Conservation (phyloP, 73 alveolate species). For the Paramecium caudatum region DNA sequence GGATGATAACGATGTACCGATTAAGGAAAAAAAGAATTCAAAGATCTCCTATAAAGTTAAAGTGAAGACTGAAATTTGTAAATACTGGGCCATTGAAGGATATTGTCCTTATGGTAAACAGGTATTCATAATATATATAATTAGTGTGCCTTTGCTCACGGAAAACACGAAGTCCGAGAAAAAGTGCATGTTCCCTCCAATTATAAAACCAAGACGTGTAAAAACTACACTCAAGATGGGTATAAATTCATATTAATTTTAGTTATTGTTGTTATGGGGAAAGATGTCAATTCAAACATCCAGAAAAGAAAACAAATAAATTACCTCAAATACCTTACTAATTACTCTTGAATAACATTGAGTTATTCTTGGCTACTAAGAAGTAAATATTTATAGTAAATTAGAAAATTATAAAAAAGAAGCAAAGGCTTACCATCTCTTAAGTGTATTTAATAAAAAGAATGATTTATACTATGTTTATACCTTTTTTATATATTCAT, state of each 20-base stretch:
- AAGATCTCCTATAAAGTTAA: slow-evolving; percentile 30
- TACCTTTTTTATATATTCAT: background rate
- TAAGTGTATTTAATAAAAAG: background rate
- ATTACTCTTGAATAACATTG: background rate
- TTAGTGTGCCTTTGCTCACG: slow-evolving; percentile 78
- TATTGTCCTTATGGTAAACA: slow-evolving; percentile 64
- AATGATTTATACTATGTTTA: background rate
- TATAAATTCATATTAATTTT: background rate
- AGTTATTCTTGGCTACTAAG: slow-evolving; percentile 21
- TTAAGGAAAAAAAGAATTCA: background rate
- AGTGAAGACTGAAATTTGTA: slow-evolving; percentile 62
- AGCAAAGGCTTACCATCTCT: slow-evolving; percentile 40
- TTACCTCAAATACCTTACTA: slow-evolving; percentile 50
- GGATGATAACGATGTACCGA: background rate
- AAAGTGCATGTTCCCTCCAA: slow-evolving; percentile 68
- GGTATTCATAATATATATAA: background rate
- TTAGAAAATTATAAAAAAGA: slow-evolving; percentile 56
- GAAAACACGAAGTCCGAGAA: slow-evolving; percentile 73
- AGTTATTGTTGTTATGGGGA: slow-evolving; percentile 64
- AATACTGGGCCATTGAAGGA: slow-evolving; percentile 62
- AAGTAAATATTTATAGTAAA: background rate
- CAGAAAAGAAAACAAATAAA: slow-evolving; percentile 49
- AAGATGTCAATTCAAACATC: slow-evolving; percentile 61
- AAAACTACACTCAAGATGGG: slow-evolving; percentile 66
- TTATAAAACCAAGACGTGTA: slow-evolving; percentile 70